Percentiles rank a stretch among this genome's conserved stretches.
Evolutionary conservation across 768 basidiomycete genomes (phyloP).

Genomic region (Lyophyllum semitale): DNA sequence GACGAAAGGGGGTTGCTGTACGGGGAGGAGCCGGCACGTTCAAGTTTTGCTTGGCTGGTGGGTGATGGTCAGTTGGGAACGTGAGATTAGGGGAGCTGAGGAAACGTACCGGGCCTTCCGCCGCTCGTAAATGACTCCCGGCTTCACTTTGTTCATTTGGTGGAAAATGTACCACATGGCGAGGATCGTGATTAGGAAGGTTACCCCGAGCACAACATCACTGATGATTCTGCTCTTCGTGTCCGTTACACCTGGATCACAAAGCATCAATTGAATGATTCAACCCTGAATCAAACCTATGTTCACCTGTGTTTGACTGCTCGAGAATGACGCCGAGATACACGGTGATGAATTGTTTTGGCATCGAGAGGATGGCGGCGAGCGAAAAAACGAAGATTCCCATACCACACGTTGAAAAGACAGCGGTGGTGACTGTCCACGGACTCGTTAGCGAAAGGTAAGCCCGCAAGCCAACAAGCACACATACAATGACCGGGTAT

Average conservation of each 20-base stretch:
- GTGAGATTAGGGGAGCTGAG: neutral
- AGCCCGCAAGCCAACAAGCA: neutral
- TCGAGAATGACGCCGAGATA: conserved; percentile 84
- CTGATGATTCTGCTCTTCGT: too few relatives aligned
- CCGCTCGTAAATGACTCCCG: too few relatives aligned
- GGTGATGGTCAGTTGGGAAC: neutral
- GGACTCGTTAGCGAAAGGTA: conserved; percentile 5
- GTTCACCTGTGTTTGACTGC: too few relatives aligned
- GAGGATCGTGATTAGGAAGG: too few relatives aligned
- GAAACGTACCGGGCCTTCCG: conserved; percentile 65
- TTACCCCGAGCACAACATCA: too few relatives aligned
- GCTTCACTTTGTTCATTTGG: too few relatives aligned
- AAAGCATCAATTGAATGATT: neutral
- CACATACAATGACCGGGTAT: conserved; percentile 81
- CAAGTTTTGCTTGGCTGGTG: too few relatives aligned
- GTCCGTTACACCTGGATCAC: too few relatives aligned
- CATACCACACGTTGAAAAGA: conserved; percentile 92
- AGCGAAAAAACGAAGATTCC: conserved; percentile 71
- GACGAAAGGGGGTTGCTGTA: too few relatives aligned
- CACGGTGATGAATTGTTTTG: conserved; percentile 91
- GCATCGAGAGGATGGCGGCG: conserved; percentile 85
- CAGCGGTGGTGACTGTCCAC: conserved; percentile 74
- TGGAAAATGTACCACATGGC: too few relatives aligned
- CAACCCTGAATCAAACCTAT: neutral
- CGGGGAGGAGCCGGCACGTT: too few relatives aligned